These are phyloP conservation scores for Colletotrichum chlorophyti DNA, from an alignment of 2,329 filamentous ascomycete species.

Conservation along the genomic window DNA sequence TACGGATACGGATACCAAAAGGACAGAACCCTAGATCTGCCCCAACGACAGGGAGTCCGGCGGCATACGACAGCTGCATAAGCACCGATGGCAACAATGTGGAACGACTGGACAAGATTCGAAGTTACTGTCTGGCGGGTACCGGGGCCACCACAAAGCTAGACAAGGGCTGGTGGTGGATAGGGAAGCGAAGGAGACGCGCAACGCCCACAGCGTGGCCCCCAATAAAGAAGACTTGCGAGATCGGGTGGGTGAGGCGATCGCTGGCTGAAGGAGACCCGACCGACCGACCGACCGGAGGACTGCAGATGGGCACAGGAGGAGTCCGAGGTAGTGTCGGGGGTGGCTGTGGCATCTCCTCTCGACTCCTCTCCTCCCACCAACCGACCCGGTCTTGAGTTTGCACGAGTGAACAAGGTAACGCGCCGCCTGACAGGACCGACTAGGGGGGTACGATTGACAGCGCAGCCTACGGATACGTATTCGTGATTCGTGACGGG, in stretches of 20 bases:
- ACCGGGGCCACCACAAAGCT: neutral
- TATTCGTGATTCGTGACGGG: conserved; percentile 10
- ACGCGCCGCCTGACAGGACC: too few species aligned
- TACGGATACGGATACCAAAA: too few species aligned
- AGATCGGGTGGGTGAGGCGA: conserved; percentile 25
- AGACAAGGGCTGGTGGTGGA: conserved; percentile 1
- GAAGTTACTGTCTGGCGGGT: neutral
- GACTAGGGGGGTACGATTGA: conserved; percentile 13
- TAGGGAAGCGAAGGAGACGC: conserved; percentile 10
- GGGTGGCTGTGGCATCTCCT: neutral
- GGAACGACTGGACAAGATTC: neutral
- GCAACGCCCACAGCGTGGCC: conserved; percentile 21
- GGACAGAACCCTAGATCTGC: neutral
- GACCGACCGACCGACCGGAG: conserved; percentile 4
- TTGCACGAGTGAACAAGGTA: conserved; percentile 6
- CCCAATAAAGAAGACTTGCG: neutral
- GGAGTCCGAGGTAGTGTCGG: neutral
- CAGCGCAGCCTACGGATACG: conserved; percentile 11
- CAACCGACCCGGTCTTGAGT: too few species aligned
- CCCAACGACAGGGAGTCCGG: neutral
- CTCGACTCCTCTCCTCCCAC: neutral
- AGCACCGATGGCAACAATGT: neutral
- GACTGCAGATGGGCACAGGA: neutral
- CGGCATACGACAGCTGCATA: neutral
- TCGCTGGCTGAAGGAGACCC: conserved; percentile 26